These are phyloP conservation scores for Diplocarpon rosae DNA, from an alignment of 2,329 filamentous ascomycete genomes.

Conservation along the genomic window DNA sequence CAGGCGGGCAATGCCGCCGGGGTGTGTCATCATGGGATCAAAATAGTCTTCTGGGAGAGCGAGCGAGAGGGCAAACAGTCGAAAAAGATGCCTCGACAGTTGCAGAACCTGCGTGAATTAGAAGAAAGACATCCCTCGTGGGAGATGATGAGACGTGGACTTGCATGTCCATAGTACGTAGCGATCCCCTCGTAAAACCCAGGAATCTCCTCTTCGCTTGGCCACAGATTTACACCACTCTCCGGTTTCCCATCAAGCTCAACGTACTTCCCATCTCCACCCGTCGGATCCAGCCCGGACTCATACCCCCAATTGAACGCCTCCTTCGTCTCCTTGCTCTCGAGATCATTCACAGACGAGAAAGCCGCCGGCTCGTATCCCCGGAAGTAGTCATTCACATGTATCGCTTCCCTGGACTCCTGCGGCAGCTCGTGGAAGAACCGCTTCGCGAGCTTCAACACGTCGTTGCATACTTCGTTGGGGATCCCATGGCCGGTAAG, in stretches of 20 bases:
- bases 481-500: slow-evolving; percentile 37
- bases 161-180: slow-evolving; percentile 23
- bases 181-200: slow-evolving; percentile 24
- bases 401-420: slow-evolving; percentile 33
- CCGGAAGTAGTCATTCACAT: slow-evolving; percentile 31
- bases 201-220: slow-evolving; percentile 19
- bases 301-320: slow-evolving; percentile 28
- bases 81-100: slow-evolving; percentile 30
- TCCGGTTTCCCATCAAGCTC: slow-evolving; percentile 23
- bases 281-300: slow-evolving; percentile 22
- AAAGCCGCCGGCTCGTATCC: slow-evolving; percentile 39
- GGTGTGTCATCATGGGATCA: slow-evolving; percentile 32
- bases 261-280: slow-evolving; percentile 26
- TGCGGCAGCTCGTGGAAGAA: slow-evolving; percentile 38
- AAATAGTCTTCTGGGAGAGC: slow-evolving; percentile 33
- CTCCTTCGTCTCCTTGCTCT: slow-evolving; percentile 38
- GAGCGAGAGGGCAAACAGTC: slow-evolving; percentile 31
- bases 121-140: neutral
- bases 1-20: slow-evolving; percentile 34
- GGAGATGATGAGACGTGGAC: neutral
- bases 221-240: slow-evolving; percentile 23
- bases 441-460: slow-evolving; percentile 32
- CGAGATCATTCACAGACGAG: slow-evolving; percentile 35
- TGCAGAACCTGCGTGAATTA: slow-evolving; percentile 16
- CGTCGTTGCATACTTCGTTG: slow-evolving; percentile 29